Evolutionary conservation across 768 basidiomycete genomes (phyloP).

Genomic region (Tulasnella sp.): DNA sequence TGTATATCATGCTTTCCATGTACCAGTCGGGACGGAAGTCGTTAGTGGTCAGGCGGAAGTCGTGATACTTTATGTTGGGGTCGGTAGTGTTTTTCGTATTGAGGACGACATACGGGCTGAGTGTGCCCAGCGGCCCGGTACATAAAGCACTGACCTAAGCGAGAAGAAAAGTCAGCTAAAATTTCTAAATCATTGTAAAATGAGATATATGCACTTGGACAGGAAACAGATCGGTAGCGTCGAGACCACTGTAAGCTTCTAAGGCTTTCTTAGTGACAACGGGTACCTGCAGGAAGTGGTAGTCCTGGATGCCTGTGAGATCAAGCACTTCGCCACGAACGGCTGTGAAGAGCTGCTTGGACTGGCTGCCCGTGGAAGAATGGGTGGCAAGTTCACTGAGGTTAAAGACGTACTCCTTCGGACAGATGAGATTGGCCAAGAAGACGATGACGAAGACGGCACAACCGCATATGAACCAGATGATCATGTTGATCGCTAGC

Average conservation of each 20-base stretch:
- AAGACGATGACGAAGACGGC: conserved; percentile 89
- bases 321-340: conserved; percentile 96
- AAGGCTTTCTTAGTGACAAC: conserved; percentile 68
- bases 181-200: neutral
- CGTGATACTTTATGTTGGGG: conserved; percentile 74
- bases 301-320: conserved; percentile 50
- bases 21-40: conserved; percentile 98
- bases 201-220: conserved; percentile 54
- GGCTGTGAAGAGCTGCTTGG: conserved; percentile 67
- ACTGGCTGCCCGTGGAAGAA: conserved; percentile 41
- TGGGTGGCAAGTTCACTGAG: conserved; percentile 62
- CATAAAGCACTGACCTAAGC: conserved; percentile 77
- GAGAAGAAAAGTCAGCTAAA: neutral
- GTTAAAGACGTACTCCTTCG: conserved; percentile 86
- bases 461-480: conserved; percentile 86
- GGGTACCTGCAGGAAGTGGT: conserved; percentile 54
- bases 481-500: conserved; percentile 85
- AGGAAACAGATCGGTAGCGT: conserved; percentile 74
- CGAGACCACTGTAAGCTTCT: conserved; percentile 70
- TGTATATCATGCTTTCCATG: conserved; percentile 82
- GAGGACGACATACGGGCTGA: conserved; percentile 76
- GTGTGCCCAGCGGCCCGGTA: conserved; percentile 65
- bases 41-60: conserved; percentile 75
- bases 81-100: conserved; percentile 55
- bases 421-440: conserved; percentile 82